phyloP scores from a whole-genome alignment of 805 yeast genomes.

The Helenozyma rhizophorensis region DNA sequence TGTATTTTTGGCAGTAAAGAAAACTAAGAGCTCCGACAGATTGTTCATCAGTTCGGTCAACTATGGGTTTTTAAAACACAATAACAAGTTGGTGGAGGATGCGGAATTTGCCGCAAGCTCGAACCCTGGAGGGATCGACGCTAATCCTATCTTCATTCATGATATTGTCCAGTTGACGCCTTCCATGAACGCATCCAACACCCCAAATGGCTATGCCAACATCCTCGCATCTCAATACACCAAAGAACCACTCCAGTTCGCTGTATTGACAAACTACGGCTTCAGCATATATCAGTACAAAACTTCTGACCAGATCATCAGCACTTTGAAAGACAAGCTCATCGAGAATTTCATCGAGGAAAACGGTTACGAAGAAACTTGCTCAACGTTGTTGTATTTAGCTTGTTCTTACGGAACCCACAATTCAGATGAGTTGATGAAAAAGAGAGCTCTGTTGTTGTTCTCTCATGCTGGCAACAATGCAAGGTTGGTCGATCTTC shows the following conservation, averaged over 20 bases:
- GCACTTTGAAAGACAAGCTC: conserved; percentile 60
- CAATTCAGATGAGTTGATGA: conserved; percentile 46
- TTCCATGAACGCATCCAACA: conserved; percentile 63
- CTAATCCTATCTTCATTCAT: conserved; percentile 47
- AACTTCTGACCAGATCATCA: conserved; percentile 76
- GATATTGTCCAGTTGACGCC: conserved; percentile 71
- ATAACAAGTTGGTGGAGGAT: conserved; percentile 70
- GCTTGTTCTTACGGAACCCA: conserved; percentile 64
- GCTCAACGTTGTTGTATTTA: conserved; percentile 80
- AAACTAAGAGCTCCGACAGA: conserved; percentile 41
- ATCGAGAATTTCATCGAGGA: conserved; percentile 66
- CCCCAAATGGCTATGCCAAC: conserved; percentile 81
- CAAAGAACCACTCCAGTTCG: conserved; percentile 61
- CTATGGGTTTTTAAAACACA: conserved; percentile 74
- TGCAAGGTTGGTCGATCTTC: conserved; percentile 34
- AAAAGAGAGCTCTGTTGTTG: conserved; percentile 45
- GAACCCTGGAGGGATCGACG: conserved; percentile 13
- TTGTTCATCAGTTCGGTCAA: conserved; percentile 79
- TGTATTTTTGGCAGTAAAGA: conserved; percentile 67
- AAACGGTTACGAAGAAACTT: conserved; percentile 86
- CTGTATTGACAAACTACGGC: conserved; percentile 76
- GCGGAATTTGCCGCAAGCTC: conserved; percentile 57
- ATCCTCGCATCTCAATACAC: conserved; percentile 83
- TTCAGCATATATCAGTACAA: conserved; percentile 72
- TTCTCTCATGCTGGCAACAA: conserved; percentile 53